Base-by-base conservation (phyloP, 2,329 filamentous ascomycete species). In the Colletotrichum plurivorum region DNA sequence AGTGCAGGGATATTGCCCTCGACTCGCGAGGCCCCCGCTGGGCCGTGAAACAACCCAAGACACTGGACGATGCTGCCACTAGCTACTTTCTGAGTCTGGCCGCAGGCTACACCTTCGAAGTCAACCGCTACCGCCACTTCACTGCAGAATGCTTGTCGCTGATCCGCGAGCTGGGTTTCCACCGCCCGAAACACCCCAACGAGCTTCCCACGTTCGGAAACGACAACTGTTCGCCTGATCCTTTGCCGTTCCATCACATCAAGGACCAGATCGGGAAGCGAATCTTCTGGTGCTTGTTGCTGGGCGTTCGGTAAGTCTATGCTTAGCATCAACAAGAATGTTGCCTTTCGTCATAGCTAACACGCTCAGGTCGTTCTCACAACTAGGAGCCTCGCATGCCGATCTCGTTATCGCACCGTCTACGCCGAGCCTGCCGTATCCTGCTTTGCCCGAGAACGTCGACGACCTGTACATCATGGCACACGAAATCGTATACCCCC, bases 251-350 rank as follows among this genome's bases (percentile, higher is more conserved):
- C 69, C 91, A 93, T 73, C 90, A 92, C 56, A 87, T 94, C 59
- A 90, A 91, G 75, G 89, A 91, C 74, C 91, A 94, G 78, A 87
- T 93, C 54, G 89, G 92, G 54, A 92, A 93, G 77, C 88, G 92
- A 71, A 90, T 97, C 48, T 97, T 97, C 78, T 97, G 94, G 91
- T 91, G 93, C 22, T 86, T 94, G 73, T 90, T 96, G 71, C 88
- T 94, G 5, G 91, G 91, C 41, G 88, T 93, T 69, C 87, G 91
- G 87, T 91, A 81, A 71, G 83, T 49, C 62, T 46, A 9, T n/a
- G 52, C 12, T 4, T 27, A 52, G 41, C 15, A 43, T 7, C 7
- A 36, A 5, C 48, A n/a, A 15, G 2, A 43, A 16, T 13, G 15
- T 43, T 13, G 45, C 45, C 7, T 43, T 55, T 7, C 18, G 5